phyloP scores from a whole-genome alignment of 2,329 filamentous ascomycete species.

The Fusarium udum region DNA sequence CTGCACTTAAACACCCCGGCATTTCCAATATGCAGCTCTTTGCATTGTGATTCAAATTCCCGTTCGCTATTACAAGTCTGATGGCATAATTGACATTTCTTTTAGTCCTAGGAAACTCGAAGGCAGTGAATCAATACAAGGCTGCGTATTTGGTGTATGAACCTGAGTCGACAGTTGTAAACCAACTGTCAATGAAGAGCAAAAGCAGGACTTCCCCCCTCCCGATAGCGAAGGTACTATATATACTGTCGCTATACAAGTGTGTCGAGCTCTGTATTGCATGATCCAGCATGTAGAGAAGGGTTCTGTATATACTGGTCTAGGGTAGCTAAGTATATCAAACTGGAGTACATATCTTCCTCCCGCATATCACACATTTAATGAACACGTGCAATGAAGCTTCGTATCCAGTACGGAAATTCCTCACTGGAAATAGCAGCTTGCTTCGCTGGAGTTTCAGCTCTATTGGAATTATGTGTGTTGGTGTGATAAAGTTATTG shows the following conservation, averaged over 20 bases:
- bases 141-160: not conserved
- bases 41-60: not conserved
- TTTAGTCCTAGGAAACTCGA: too few species aligned
- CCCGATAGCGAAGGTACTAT: not conserved
- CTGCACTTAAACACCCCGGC: not conserved
- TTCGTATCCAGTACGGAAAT: too few species aligned
- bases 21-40: not conserved
- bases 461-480: not conserved
- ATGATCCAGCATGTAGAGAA: not conserved
- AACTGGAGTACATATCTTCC: not conserved
- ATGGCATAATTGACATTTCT: not conserved
- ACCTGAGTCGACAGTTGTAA: not conserved
- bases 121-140: not conserved
- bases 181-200: not conserved
- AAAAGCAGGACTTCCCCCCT: not conserved
- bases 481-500: not conserved
- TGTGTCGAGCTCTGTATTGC: not conserved
- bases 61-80: not conserved
- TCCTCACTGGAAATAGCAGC: not conserved
- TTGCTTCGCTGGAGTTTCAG: not conserved
- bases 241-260: not conserved
- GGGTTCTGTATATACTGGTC: not conserved
- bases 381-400: not conserved
- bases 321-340: not conserved
- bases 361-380: not conserved